Conservation (phyloP, 192 early-diverging fungal species). For the Diversispora eburnea region DNA sequence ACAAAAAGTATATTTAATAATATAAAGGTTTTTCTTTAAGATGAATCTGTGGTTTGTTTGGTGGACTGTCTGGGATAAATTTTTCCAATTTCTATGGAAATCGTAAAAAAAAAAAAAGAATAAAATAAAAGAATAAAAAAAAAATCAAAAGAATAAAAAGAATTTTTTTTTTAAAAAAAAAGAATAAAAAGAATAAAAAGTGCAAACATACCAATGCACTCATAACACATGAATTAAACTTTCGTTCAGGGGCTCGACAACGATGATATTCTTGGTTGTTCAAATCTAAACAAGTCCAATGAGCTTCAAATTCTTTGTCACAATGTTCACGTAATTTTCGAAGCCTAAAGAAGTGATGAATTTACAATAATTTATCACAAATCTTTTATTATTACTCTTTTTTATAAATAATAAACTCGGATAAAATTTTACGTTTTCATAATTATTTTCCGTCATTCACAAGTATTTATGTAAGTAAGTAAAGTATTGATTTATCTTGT, state of each 20-base stretch:
- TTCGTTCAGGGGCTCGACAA: slow-evolving; percentile 75
- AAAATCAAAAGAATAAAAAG: neutral
- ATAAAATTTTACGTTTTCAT: too few relatives aligned
- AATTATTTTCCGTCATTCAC: neutral
- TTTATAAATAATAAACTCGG: too few relatives aligned
- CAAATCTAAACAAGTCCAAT: slow-evolving; percentile 90
- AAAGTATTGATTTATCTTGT: too few relatives aligned
- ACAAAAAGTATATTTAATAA: neutral
- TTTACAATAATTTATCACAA: too few relatives aligned
- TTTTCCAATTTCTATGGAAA: slow-evolving; percentile 58
- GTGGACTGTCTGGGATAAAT: slow-evolving; percentile 55
- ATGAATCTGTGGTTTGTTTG: slow-evolving; percentile 18
- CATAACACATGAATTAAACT: slow-evolving; percentile 87
- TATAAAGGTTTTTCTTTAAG: slow-evolving; percentile 19
- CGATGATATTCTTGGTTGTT: slow-evolving; percentile 85
- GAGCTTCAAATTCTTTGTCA: slow-evolving; percentile 75
- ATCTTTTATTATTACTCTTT: too few relatives aligned
- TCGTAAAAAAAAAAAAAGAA: too few relatives aligned
- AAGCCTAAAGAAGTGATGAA: slow-evolving; percentile 54
- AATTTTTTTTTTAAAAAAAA: too few relatives aligned
- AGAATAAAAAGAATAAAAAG: neutral
- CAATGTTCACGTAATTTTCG: slow-evolving; percentile 88
- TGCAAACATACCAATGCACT: slow-evolving; percentile 65
- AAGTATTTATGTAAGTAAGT: neutral
- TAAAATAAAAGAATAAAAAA: too few relatives aligned